Evolutionary conservation across 495 filamentous ascomycete genomes (phyloP).

Genomic region (Clohesyomyces aquaticus): DNA sequence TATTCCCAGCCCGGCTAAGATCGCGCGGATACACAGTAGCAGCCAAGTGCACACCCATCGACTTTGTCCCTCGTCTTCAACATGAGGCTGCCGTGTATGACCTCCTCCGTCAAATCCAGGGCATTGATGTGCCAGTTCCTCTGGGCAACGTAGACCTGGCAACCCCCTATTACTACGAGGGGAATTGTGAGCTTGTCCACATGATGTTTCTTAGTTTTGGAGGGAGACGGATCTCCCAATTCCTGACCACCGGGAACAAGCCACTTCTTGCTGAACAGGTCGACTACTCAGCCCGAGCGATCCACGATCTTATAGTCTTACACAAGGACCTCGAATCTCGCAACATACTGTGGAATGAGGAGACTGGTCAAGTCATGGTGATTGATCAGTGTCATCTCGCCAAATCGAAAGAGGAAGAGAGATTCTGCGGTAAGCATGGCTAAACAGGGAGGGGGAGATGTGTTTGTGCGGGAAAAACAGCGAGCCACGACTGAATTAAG

Average conservation of each 20-base stretch:
- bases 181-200: constrained; percentile 44
- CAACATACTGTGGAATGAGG: constrained; percentile 40
- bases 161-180: constrained; percentile 47
- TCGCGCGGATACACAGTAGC: constrained; percentile 56
- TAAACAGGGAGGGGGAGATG: constrained; percentile 16
- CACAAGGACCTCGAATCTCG: constrained; percentile 36
- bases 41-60: constrained; percentile 49
- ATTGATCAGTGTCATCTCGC: constrained; percentile 40
- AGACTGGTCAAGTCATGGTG: constrained; percentile 32
- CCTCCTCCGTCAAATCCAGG: constrained; percentile 46
- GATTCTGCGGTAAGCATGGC: not conserved
- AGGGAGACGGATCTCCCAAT: constrained; percentile 35
- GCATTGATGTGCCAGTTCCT: constrained; percentile 45
- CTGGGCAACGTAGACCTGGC: no score
- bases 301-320: constrained; percentile 29
- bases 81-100: constrained; percentile 48
- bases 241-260: constrained; percentile 14
- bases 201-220: constrained; percentile 48
- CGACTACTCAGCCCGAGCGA: constrained; percentile 28
- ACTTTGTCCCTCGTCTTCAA: constrained; percentile 39
- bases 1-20: constrained; percentile 46
- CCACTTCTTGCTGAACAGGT: constrained; percentile 5
- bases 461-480: constrained; percentile 23
- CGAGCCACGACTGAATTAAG: no score
- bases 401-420: constrained; percentile 30